A percentile compares a stretch with the other conserved stretches of the same genome.
Evolutionary conservation across 2,329 filamentous ascomycete species (phyloP).

Genomic region (Venturia aucupariae): DNA sequence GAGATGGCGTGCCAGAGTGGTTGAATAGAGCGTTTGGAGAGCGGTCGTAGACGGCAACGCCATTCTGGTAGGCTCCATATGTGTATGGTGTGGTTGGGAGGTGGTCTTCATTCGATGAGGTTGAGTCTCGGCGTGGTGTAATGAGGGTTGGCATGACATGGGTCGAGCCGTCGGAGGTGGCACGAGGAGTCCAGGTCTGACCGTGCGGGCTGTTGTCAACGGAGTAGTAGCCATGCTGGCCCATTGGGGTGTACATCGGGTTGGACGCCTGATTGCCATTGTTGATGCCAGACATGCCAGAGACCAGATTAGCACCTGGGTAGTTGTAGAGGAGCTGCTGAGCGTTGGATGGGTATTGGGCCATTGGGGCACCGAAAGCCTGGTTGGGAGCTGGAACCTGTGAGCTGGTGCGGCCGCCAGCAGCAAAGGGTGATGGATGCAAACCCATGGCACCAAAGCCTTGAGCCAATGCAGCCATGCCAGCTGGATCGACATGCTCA

Average conservation of each 20-base stretch:
- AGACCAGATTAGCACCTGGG: constrained; percentile 1
- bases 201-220: constrained; percentile 37
- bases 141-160: constrained; percentile 38
- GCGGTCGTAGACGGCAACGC: constrained; percentile 39
- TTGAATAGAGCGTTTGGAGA: constrained; percentile 40
- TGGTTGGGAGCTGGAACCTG: constrained; percentile 21
- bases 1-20: constrained; percentile 40
- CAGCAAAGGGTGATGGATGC: constrained; percentile 8
- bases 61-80: constrained; percentile 32
- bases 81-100: constrained; percentile 39
- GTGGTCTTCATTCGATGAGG: constrained; percentile 45
- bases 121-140: constrained; percentile 42
- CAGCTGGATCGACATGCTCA: constrained; percentile 16
- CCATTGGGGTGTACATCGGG: constrained; percentile 33
- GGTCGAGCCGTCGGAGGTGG: constrained; percentile 28
- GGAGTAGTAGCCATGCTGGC: constrained; percentile 32
- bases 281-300: constrained; percentile 3
- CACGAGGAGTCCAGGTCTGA: constrained; percentile 36
- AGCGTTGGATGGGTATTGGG: not conserved
- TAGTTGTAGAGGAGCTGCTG: constrained; percentile 10
- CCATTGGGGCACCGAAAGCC: constrained; percentile 1
- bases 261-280: constrained; percentile 19
- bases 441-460: constrained; percentile 32
- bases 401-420: constrained; percentile 14
- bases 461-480: constrained; percentile 28